Percentiles rank a stretch among this genome's conserved stretches.
Evolutionary conservation across 2,329 filamentous ascomycete genomes (phyloP).

Genomic region (Diaporthe citri): DNA sequence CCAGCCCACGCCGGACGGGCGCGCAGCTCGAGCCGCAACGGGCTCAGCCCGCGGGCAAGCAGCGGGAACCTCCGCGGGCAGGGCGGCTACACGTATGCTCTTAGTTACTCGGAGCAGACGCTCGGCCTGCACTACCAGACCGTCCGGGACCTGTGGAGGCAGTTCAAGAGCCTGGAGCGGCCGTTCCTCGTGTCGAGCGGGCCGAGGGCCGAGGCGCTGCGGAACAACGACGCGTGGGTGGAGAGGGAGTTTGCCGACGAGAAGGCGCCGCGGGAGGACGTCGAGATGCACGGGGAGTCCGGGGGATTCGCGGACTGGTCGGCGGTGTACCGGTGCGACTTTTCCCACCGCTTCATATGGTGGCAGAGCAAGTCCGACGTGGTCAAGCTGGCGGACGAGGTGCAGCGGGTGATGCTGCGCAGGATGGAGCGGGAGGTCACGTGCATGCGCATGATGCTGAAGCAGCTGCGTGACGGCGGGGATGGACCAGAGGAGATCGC

Average conservation of each 20-base stretch:
- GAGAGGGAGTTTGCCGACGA: slow-evolving; percentile 38
- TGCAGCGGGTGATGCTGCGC: slow-evolving; percentile 41
- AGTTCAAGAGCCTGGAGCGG: slow-evolving; percentile 43
- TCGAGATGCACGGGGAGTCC: slow-evolving; percentile 37
- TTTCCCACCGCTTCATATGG: slow-evolving; percentile 42
- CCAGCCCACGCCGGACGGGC: slow-evolving; percentile 22
- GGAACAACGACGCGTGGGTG: slow-evolving; percentile 35
- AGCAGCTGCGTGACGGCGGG: slow-evolving; percentile 35
- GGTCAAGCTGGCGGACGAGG: slow-evolving; percentile 38
- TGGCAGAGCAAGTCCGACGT: slow-evolving; percentile 42
- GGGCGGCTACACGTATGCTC: background rate
- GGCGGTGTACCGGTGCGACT: slow-evolving; percentile 40
- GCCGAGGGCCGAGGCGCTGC: slow-evolving; percentile 38
- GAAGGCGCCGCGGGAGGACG: slow-evolving; percentile 34
- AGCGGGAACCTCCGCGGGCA: slow-evolving; percentile 27
- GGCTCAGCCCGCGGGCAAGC: slow-evolving; percentile 23
- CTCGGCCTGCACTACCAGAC: slow-evolving; percentile 42
- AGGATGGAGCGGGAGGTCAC: slow-evolving; percentile 42
- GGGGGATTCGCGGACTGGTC: slow-evolving; percentile 36
- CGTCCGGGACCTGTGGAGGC: slow-evolving; percentile 41
- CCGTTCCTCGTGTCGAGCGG: slow-evolving; percentile 40
- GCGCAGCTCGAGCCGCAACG: slow-evolving; percentile 29
- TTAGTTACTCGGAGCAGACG: slow-evolving; percentile 42
- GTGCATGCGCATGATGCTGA: slow-evolving; percentile 41
- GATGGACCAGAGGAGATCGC: slow-evolving; percentile 25